Conservation (phyloP, 306 rosid species). For the Ziziphus jujuba region DNA sequence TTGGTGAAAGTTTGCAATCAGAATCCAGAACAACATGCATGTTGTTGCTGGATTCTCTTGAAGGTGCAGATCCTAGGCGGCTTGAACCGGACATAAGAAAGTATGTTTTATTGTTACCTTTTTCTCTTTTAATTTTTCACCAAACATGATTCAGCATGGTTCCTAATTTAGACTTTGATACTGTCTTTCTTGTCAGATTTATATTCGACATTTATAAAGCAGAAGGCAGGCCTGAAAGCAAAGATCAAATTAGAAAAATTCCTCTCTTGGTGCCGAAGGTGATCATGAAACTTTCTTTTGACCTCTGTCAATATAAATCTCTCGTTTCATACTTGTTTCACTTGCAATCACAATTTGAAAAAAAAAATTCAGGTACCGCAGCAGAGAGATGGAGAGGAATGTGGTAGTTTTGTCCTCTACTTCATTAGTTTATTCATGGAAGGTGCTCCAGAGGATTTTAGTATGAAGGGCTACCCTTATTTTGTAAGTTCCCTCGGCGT, state of each 20-base stretch:
- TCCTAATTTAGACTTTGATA: conserved; percentile 1
- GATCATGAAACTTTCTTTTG: neutral
- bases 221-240: conserved; percentile 47
- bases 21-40: conserved; percentile 54
- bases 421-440: conserved; percentile 61
- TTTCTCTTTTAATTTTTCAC: neutral
- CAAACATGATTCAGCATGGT: neutral
- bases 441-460: conserved; percentile 58
- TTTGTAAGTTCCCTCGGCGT: conserved; percentile 50
- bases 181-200: conserved; percentile 44
- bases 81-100: conserved; percentile 72
- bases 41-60: conserved; percentile 80
- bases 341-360: neutral
- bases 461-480: conserved; percentile 58
- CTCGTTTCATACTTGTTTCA: neutral
- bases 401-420: conserved; percentile 76
- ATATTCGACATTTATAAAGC: conserved; percentile 56
- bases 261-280: conserved; percentile 72
- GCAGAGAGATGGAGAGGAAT: conserved; percentile 66
- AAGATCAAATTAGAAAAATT: conserved; percentile 31
- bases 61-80: conserved; percentile 52
- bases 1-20: conserved; percentile 53
- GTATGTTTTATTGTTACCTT: conserved; percentile 33
- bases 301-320: neutral
- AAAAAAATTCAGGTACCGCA: conserved; percentile 63